Base-by-base conservation (phyloP, 345 rosid genomes). In the Eucalyptus victrix region DNA sequence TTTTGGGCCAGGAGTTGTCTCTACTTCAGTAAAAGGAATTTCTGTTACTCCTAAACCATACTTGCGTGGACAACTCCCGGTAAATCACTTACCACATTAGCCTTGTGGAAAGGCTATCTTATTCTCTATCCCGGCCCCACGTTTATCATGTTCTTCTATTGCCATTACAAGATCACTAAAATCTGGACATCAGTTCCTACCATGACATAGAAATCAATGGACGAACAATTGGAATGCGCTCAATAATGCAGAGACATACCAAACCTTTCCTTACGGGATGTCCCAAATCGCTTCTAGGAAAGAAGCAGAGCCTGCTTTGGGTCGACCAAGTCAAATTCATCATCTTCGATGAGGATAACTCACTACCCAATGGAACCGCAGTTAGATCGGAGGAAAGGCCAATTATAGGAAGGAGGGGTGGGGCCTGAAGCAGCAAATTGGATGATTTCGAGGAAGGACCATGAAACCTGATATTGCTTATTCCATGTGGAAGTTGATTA, bases 391-490 rank as follows among this genome's bases (percentile, higher is more conserved):
- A 51, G 54, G 54, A 51, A 51, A 51, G 54, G 54, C 54, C 54
- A 51, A 51, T 51, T 51, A 51, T 51, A 0, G 54, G 54, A 51
- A 62, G 72, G 7, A 62, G 18, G 72, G 9, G 4, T 17, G 54
- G 5, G 34, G 34, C 34, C 34, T 62, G 34, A 62, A 30, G 34
- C 1, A 62, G 34, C 34, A 26, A 62, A 30, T 30, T 62, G 72
- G 19, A 62, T 14, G 37, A n/a, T 6, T 30, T 62, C 18, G 18
- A 97, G 98, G 97, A 96, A 94, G 94, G 94, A 95, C 34, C 92
- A 93, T 86, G 91, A 93, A 67, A 51, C 21, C 0, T 3, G 1
- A 51, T 51, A 51, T 17, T 51, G 21, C 54, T 51, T 17, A 51
- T 51, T 51, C 9, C 12, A 4, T 45, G 47, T 45, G 47, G 9